Evolutionary conservation across 1,284 basidiomycete genomes (phyloP), one percentile per base, ranked within the genome.

Genomic region (Ceraceosorus bombacis): DNA sequence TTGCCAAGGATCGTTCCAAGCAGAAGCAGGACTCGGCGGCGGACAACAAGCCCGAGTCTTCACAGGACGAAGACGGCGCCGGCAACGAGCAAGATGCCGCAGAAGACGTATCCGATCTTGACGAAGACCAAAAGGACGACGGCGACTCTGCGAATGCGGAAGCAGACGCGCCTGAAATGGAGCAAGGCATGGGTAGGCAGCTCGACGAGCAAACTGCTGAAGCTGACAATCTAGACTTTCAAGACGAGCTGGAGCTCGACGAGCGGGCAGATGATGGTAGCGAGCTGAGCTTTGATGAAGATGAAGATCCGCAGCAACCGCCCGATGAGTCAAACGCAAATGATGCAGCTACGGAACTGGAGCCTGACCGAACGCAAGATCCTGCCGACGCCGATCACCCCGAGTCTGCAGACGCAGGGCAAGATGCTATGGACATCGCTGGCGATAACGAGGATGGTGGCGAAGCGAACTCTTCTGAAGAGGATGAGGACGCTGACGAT

Each of bases 231-330:
- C 65, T 74, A 40, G 70, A 76, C 54, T 64, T 76, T 36, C 64
- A 72, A 50, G 73, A 76, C 37, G 70, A 72, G 57, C 58, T 72
- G 51, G 65, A 72, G 57, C 71, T 72, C 64, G 67, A 69, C 39
- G 67, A 63, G 15, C 59, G 55, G 39, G 61, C 63, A 43, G 67
- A 76, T 55, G 87, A 87, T 37, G 84, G 85, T 49, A 79, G 80
- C 55, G 80, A 81, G 5, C 84, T 87, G 38, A 55, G 52, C 43
- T 41, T 51, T 2, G 83, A 88, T 77, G 85, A 89, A 65, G 83
- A 88, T 36, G 81, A 85, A 62, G 78, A 92, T 68, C 85, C 85
- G 5, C 82, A 91, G 57, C 85, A 4, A 82, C 38, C 41, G 15
- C 36, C 48, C n/a, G 51, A 48, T 3, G 4, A 12, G 5, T n/a